phyloP scores from a whole-genome alignment of 352 stramenopile species.

The Phytophthora palmivora region DNA sequence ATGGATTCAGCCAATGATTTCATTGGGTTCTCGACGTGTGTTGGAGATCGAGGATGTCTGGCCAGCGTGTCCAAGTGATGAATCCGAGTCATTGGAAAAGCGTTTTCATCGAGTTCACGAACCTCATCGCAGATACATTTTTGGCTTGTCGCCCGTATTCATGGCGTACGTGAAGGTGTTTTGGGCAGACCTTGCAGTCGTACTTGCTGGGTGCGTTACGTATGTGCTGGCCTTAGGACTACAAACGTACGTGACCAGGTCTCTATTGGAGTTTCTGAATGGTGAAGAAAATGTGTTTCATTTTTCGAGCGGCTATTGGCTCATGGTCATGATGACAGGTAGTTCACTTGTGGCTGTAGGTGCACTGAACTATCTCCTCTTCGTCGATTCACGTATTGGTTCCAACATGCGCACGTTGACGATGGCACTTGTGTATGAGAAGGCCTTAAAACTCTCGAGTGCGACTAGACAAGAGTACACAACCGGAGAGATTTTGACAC shows the following conservation, averaged over 20 bases:
- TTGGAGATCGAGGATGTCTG: slow-evolving; percentile 42
- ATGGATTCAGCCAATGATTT: slow-evolving; percentile 46
- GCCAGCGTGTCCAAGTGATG: slow-evolving; percentile 30
- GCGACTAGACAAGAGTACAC: slow-evolving; percentile 45
- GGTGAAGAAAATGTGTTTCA: slow-evolving; percentile 36
- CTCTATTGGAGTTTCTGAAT: slow-evolving; percentile 42
- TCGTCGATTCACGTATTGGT: slow-evolving; percentile 39
- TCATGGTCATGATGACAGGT: slow-evolving; percentile 36
- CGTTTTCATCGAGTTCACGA: too few species aligned
- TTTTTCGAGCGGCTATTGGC: slow-evolving; percentile 37
- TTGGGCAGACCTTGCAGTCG: slow-evolving; percentile 10
- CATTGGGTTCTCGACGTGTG: slow-evolving; percentile 26
- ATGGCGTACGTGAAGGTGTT: slow-evolving; percentile 25
- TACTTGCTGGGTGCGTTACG: slow-evolving; percentile 28
- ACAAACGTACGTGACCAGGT: slow-evolving; percentile 34
- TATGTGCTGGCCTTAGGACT: slow-evolving; percentile 37
- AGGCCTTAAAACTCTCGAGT: slow-evolving; percentile 70
- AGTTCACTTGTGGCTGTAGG: slow-evolving; percentile 36
- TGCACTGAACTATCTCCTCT: slow-evolving; percentile 46
- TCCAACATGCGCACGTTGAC: too few species aligned
- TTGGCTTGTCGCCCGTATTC: too few species aligned
- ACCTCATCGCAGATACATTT: too few species aligned
- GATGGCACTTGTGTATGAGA: slow-evolving; percentile 51
- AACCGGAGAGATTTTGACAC: slow-evolving; percentile 46
- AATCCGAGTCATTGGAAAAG: slow-evolving; percentile 27